Base-by-base conservation (phyloP, 2,329 filamentous ascomycete species). In the Alternaria arborescens region DNA sequence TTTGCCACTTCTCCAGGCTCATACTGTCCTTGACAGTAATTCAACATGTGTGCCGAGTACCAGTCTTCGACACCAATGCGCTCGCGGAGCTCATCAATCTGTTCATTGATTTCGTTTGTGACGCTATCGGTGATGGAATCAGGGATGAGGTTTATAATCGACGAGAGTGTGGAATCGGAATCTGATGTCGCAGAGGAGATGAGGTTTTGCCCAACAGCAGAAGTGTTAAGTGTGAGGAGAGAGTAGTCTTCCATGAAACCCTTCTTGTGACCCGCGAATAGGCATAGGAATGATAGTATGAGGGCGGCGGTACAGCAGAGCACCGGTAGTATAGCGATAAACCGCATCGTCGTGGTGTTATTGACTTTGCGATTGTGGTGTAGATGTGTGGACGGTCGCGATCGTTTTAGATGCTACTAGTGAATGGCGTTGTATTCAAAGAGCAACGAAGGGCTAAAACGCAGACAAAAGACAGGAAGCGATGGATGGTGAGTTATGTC, bases 191-290 rank as follows among this genome's bases (percentile, higher is more conserved):
- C 24, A 14, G 77, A 66, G 51, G 70, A 62, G 55, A 78, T 51
- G 72, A 79, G 53, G 47, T 71, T 77, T 55, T 78, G 77, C 53
- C 86, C 85, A 30, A 88, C 77, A 41, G 81, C 82, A 3, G 86
- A 87, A 22, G 84, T 85, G 75, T 88, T 88, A 65, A 89, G 80
- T 82, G 85, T 87, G 38, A 89, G 71, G 32, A 89, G 78, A 59
- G 86, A 79, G 61, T 84, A 87, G 55, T 84, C 79, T 62, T 88
- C 82, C 76, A 90, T 82, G 67, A 88, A 84, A 16, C 79, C 80
- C 52, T 78, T 79, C 68, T 85, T 86, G 38, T 83, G 81, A 38
- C 88, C 88, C 1, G 88, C 87, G 67, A 88, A 88, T 60, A 90
- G 80, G 70, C 84, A 87, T 8, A 89, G 79, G 66, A 89, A 82